These are phyloP conservation scores for Gaeumannomyces sp. DNA, from an alignment of 2,329 filamentous ascomycete genomes.

Conservation along the genomic window DNA sequence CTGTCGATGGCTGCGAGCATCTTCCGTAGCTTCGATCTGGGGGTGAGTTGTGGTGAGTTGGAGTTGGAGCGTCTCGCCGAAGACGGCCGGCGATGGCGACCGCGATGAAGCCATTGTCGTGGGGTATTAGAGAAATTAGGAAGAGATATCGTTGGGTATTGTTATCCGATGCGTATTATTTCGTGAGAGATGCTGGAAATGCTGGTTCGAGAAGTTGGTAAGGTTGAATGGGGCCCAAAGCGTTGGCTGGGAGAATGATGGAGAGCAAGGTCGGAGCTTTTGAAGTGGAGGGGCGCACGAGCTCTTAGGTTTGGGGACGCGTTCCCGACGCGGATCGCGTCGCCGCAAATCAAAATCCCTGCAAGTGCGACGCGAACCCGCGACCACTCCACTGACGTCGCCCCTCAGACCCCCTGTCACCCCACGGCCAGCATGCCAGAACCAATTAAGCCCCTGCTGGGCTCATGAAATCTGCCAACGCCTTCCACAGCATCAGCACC, in stretches of 20 bases:
- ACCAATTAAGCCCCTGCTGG: too few relatives aligned
- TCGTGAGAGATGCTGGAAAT: not conserved
- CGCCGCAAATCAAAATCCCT: not conserved
- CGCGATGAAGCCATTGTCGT: constrained; percentile 11
- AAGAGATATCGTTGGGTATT: not conserved
- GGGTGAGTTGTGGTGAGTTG: constrained; percentile 35
- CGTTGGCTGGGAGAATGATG: constrained; percentile 1
- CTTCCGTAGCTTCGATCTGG: constrained; percentile 49
- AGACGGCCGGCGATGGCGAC: constrained; percentile 16
- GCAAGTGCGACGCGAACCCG: not conserved
- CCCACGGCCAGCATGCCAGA: too few relatives aligned
- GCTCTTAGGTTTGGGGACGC: not conserved
- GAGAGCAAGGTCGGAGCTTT: not conserved
- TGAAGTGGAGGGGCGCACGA: not conserved
- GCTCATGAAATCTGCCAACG: too few relatives aligned
- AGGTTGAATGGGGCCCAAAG: not conserved
- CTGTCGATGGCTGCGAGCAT: constrained; percentile 24
- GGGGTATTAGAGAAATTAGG: not conserved
- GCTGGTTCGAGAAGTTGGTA: not conserved
- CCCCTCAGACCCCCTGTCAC: too few relatives aligned
- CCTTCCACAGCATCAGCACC: too few relatives aligned
- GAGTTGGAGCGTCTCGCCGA: not conserved
- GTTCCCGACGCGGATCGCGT: not conserved
- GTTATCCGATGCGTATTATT: not conserved
- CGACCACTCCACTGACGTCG: not conserved